Evolutionary conservation across 169 alveolate genomes (phyloP), one percentile per base, ranked within the genome.

Genomic region (Eimeria zaria): DNA sequence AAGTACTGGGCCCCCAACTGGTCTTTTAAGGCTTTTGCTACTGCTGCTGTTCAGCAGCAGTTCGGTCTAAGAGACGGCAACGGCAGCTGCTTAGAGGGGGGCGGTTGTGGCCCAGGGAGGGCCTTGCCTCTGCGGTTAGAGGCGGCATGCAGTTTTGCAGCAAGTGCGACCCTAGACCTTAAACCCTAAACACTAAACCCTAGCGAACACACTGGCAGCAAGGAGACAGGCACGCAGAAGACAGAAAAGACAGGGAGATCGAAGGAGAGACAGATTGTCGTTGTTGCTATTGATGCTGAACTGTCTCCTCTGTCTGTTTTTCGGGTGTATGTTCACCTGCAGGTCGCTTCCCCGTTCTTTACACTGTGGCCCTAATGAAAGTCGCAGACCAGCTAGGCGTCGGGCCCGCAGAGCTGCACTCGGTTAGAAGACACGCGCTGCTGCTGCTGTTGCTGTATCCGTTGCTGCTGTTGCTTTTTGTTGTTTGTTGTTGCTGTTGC

Each of bases 391-490:
- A 78, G 67, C 89, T 78, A 1, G 89, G 89, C 22, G 89, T 78
- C 67, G 89, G 89, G 89, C 89, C 89, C 64, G 89, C 89, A 12
- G 89, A 78, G 89, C 67, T 78, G 67, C 89, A 78, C 89, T 78
- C 89, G 89, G 89, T 78, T 16, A 41, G 83, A 33, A 11, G 44
- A 14, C 62, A 39, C 64, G 53, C 4, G 27, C 83, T 71, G 55
- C 53, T 39, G 83, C 83, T 71, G 51, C 53, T 71, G 83, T 20
- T 71, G 83, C 83, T 71, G 83, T 53, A 33, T 48, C 83, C 36
- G 83, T 53, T 71, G 83, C 20, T 67, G 46, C 12, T 67, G 78
- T 16, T 67, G 44, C 78, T 67, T 58, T 58, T 58, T 16, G 69
- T 14, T 14, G n/a, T 2, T 44, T 39, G 51, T 18, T 39, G 41